Evolutionary conservation across 768 basidiomycete genomes (phyloP).

Genomic region (Suillus alpinus): DNA sequence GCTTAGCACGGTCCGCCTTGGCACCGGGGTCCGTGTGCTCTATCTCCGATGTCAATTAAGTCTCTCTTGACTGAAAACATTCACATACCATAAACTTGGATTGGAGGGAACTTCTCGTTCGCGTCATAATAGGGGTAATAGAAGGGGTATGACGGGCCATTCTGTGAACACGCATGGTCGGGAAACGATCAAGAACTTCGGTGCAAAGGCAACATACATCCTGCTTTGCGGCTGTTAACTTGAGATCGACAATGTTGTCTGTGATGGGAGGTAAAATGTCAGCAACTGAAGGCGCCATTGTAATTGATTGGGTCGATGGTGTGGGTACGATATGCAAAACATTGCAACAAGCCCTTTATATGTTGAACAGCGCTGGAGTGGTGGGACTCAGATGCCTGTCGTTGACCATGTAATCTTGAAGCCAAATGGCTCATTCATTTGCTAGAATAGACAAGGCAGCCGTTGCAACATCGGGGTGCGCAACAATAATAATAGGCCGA

Average conservation of each 20-base stretch:
- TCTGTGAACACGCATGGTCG: constrained; percentile 11
- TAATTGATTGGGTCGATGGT: not conserved
- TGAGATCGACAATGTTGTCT: constrained; percentile 8
- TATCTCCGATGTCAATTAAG: constrained; percentile 13
- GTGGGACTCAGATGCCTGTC: not conserved
- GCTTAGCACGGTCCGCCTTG: constrained; percentile 50
- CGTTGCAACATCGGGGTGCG: not conserved
- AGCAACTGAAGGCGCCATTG: constrained; percentile 16
- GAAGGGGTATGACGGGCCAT: constrained; percentile 46
- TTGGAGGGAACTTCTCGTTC: constrained; percentile 49
- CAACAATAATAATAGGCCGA: not conserved
- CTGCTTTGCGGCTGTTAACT: constrained; percentile 6
- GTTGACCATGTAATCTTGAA: constrained; percentile 2
- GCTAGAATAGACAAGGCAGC: not conserved
- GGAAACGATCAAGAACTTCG: not conserved
- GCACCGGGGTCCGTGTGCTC: constrained; percentile 44
- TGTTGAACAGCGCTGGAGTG: not conserved
- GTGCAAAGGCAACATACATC: not conserved
- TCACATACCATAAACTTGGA: constrained; percentile 30
- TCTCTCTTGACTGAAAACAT: not conserved
- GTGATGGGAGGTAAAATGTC: constrained; percentile 4
- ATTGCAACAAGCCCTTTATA: not conserved
- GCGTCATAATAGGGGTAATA: constrained; percentile 47
- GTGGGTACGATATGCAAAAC: not conserved
- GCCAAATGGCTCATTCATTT: constrained; percentile 1